A percentile compares a stretch with the other conserved stretches of the same genome.
These are phyloP conservation scores for Ulota crispa DNA, from an alignment of 225 moss, liverwort and hornwort genomes.

Conservation along the genomic window DNA sequence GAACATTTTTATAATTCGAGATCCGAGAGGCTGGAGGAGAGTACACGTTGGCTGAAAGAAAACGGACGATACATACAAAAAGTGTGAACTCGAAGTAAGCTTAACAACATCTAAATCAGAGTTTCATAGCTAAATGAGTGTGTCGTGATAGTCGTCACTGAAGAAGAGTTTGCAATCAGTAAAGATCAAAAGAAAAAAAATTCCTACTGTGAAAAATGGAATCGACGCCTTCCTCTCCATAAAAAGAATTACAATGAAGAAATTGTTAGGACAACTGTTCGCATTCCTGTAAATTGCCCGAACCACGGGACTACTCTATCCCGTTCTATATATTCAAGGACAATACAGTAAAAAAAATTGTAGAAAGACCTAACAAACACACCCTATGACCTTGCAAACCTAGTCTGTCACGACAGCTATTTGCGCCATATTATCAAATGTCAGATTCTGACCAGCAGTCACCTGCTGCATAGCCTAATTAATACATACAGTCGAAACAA, in stretches of 20 bases:
- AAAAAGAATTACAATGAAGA: not conserved
- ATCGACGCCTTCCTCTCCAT: not conserved
- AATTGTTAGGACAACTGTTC: not conserved
- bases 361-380: not conserved
- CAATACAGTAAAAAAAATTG: too few relatives aligned
- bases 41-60: not conserved
- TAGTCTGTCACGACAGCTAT: not conserved
- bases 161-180: not conserved
- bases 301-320: too few relatives aligned
- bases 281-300: too few relatives aligned
- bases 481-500: not conserved
- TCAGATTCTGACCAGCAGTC: conserved; percentile 4
- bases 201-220: not conserved
- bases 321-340: too few relatives aligned
- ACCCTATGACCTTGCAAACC: not conserved
- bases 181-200: not conserved
- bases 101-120: not conserved
- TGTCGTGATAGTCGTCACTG: not conserved
- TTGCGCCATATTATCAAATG: not conserved
- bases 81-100: not conserved
- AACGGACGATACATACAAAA: not conserved
- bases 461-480: not conserved
- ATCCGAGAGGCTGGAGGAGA: not conserved
- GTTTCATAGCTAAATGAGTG: not conserved
- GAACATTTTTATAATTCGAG: not conserved